Evolutionary conservation across 345 rosid genomes (phyloP).

Genomic region (Kernera saxatilis): DNA sequence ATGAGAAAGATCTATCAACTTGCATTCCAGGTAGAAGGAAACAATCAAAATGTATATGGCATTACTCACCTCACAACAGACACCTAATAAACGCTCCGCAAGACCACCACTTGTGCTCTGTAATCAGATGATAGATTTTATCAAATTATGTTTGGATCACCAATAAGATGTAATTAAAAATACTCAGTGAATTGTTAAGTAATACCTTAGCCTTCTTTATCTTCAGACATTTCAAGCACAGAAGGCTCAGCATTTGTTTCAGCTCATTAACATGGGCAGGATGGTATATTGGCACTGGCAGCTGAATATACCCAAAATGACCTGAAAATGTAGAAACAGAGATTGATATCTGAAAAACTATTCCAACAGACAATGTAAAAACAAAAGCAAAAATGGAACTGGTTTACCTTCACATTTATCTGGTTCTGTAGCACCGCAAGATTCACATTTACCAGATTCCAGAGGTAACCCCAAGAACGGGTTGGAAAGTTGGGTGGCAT

Average conservation of each 20-base stretch:
- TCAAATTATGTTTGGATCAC: not conserved
- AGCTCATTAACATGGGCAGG: slow-evolving; percentile 78
- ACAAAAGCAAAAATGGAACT: not conserved
- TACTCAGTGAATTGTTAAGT: not conserved
- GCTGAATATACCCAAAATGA: slow-evolving; percentile 83
- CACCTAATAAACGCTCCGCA: slow-evolving; percentile 59
- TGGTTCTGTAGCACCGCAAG: slow-evolving; percentile 82
- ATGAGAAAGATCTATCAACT: not conserved
- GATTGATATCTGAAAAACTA: not conserved
- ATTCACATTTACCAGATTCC: slow-evolving; percentile 83
- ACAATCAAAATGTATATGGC: not conserved
- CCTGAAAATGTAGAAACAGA: slow-evolving; percentile 48
- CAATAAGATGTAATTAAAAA: not conserved
- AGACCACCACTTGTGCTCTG: slow-evolving; percentile 50
- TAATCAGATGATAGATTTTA: slow-evolving; percentile 29
- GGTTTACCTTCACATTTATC: slow-evolving; percentile 81
- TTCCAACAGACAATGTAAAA: not conserved
- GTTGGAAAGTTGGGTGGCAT: slow-evolving; percentile 72
- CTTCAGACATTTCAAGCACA: slow-evolving; percentile 88
- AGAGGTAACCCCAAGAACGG: slow-evolving; percentile 90
- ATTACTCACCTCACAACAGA: slow-evolving; percentile 81
- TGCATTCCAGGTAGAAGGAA: not conserved
- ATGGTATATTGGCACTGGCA: slow-evolving; percentile 85
- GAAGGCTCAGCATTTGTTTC: slow-evolving; percentile 62
- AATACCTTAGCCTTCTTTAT: slow-evolving; percentile 70